Percentiles rank a stretch among this genome's conserved stretches.
Conservation (phyloP, 306 rosid genomes). For the Hippophae rhamnoides region DNA sequence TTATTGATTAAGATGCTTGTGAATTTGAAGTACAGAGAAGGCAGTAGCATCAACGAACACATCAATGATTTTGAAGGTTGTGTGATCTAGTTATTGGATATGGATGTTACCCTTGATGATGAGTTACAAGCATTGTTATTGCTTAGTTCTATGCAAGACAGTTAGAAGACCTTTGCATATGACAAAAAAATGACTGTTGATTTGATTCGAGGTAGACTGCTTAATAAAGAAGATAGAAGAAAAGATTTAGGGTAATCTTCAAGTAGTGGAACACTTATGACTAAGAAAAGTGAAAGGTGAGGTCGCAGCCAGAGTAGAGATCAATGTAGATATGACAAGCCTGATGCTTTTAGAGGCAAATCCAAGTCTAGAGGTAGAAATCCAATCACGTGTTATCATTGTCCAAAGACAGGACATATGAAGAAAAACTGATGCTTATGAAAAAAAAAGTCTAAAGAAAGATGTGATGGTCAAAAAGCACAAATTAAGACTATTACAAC, state of each 20-base stretch:
- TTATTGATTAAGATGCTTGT: not conserved
- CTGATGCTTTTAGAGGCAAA: too few relatives aligned
- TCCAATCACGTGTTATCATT: too few relatives aligned
- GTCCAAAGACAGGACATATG: too few relatives aligned
- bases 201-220: not conserved
- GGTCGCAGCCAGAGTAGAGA: too few relatives aligned
- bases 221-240: not conserved
- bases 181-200: not conserved
- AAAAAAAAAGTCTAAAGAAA: too few relatives aligned
- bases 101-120: not conserved
- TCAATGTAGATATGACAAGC: too few relatives aligned
- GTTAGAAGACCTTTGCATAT: not conserved
- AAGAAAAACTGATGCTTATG: too few relatives aligned
- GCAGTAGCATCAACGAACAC: not conserved
- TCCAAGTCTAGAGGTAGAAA: too few relatives aligned
- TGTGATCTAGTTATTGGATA: not conserved
- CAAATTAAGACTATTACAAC: too few relatives aligned
- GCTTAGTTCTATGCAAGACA: not conserved
- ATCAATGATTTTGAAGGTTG: slow-evolving; percentile 3
- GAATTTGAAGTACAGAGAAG: not conserved
- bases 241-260: not conserved
- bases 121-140: slow-evolving; percentile 2
- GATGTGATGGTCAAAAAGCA: too few relatives aligned
- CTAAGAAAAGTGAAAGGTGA: not conserved
- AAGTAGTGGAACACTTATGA: not conserved